phyloP scores from a whole-genome alignment of 345 rosid species.

The Atalantia buxifolia region DNA sequence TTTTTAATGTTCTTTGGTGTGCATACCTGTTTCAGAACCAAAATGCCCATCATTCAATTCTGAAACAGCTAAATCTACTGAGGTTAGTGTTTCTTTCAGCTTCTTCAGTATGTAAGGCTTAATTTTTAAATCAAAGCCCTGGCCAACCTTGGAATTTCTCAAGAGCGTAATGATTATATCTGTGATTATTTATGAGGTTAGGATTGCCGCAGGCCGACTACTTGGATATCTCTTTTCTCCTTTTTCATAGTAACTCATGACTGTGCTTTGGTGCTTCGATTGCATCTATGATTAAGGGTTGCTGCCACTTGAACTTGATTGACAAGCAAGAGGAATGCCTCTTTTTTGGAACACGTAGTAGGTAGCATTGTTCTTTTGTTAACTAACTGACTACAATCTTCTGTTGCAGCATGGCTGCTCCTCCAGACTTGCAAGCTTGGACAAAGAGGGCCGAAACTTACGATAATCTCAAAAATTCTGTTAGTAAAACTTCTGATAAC shows the following conservation, averaged over 20 bases:
- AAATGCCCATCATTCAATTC: slow-evolving; percentile 81
- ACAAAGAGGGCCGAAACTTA: slow-evolving; percentile 73
- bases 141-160: background rate
- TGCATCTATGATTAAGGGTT: background rate
- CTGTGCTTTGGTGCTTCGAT: background rate
- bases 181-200: background rate
- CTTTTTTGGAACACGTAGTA: background rate
- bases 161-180: background rate
- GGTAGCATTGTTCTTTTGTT: slow-evolving; percentile 11
- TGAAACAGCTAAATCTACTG: slow-evolving; percentile 65
- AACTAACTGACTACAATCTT: slow-evolving; percentile 5
- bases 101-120: background rate
- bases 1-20: slow-evolving; percentile 14
- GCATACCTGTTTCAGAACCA: slow-evolving; percentile 60
- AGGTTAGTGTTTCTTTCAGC: slow-evolving; percentile 44
- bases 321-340: slow-evolving; percentile 3
- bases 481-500: slow-evolving; percentile 50
- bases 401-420: slow-evolving; percentile 65
- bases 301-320: background rate
- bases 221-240: background rate
- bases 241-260: background rate
- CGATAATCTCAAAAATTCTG: slow-evolving; percentile 56
- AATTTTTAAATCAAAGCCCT: background rate
- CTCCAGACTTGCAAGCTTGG: slow-evolving; percentile 76
- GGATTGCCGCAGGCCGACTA: background rate